These are phyloP conservation scores for Microbotryum intermedium DNA, from an alignment of 1,284 basidiomycete species.

Conservation along the genomic window DNA sequence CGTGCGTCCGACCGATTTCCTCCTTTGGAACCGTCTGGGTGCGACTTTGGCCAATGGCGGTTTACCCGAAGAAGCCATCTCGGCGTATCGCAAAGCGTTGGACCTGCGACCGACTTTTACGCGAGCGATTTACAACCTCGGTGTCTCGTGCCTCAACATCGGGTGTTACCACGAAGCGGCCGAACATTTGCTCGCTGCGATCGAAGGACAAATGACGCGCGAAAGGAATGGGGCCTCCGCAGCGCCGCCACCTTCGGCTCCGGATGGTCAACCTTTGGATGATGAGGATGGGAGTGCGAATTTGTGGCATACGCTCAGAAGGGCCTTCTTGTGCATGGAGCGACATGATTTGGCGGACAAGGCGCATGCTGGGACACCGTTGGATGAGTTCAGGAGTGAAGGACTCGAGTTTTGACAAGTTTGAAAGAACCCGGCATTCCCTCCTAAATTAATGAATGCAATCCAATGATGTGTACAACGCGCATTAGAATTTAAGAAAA, in stretches of 20 bases:
- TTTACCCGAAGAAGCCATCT: conserved; percentile 89
- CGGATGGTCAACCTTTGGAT: conserved; percentile 40
- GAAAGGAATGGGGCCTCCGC: conserved; percentile 40
- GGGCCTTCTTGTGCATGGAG: conserved; percentile 67
- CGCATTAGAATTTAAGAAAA: too few species aligned
- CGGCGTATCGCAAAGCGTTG: conserved; percentile 89
- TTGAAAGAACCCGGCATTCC: too few species aligned
- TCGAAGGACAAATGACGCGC: conserved; percentile 61
- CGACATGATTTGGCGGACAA: conserved; percentile 33
- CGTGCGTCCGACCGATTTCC: conserved; percentile 82
- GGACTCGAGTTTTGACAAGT: conserved; percentile 34
- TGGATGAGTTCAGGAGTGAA: conserved; percentile 30
- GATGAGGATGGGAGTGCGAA: conserved; percentile 63
- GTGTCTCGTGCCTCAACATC: conserved; percentile 70
- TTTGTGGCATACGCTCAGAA: conserved; percentile 84
- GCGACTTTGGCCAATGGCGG: conserved; percentile 92
- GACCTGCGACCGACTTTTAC: conserved; percentile 91
- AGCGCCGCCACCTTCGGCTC: conserved; percentile 9
- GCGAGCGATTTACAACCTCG: conserved; percentile 84
- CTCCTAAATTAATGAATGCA: too few species aligned
- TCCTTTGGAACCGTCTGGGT: conserved; percentile 93
- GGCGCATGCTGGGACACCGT: conserved; percentile 29
- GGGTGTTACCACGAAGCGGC: conserved; percentile 92
- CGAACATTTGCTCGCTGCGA: conserved; percentile 88
- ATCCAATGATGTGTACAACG: too few species aligned